phyloP scores from a whole-genome alignment of 225 moss, liverwort and hornwort species.

The Straminergon stramineum region DNA sequence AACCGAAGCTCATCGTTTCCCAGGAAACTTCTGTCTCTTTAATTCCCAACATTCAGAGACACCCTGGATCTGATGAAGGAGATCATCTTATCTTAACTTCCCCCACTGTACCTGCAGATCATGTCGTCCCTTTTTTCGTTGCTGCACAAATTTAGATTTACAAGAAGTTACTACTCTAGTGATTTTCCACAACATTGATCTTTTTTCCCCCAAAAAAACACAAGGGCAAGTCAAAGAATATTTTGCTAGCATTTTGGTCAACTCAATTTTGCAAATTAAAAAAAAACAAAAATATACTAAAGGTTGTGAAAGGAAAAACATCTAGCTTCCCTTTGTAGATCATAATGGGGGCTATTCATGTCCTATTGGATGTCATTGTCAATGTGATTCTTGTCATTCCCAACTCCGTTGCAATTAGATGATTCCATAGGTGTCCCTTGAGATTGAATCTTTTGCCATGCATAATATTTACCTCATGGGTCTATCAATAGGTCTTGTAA shows the following conservation, averaged over 20 bases:
- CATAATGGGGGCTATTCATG: not conserved
- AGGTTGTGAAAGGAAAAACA: not conserved
- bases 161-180: not conserved
- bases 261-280: not conserved
- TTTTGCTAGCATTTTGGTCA: not conserved
- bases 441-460: not conserved
- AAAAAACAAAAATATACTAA: not conserved
- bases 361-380: not conserved
- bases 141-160: not conserved
- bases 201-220: not conserved
- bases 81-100: not conserved
- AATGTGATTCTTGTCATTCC: not conserved
- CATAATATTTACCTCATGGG: not conserved
- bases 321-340: not conserved
- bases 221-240: not conserved
- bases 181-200: not conserved
- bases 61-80: not conserved
- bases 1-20: not conserved
- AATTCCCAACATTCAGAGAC: not conserved
- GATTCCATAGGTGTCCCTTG: not conserved
- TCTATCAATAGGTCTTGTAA: rapidly evolving
- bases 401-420: not conserved
- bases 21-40: not conserved
- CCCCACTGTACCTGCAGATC: not conserved
- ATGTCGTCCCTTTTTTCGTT: not conserved